Percentiles rank a stretch among this genome's conserved stretches.
phyloP scores from a whole-genome alignment of 805 yeast species.

The Wickerhamiella slavikovae region DNA sequence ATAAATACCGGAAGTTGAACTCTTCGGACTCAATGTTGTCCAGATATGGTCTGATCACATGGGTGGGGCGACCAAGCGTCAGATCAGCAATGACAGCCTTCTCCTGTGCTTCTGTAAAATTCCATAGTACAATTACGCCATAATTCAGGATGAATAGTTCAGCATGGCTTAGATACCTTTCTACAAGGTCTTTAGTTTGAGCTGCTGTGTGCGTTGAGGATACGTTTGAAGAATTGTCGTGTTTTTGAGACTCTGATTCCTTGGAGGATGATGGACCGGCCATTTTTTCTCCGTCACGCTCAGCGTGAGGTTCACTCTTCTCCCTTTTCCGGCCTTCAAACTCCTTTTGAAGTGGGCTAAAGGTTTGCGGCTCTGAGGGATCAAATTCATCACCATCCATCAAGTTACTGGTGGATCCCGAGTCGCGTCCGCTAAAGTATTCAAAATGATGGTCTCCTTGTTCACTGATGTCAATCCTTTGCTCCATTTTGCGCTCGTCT shows the following conservation, averaged over 20 bases:
- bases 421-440: slow-evolving; percentile 51
- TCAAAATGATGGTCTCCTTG: slow-evolving; percentile 83
- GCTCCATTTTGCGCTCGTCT: slow-evolving; percentile 39
- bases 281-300: neutral
- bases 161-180: slow-evolving; percentile 32
- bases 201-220: neutral
- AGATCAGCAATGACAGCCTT: slow-evolving; percentile 84
- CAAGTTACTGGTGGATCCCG: slow-evolving; percentile 29
- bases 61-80: slow-evolving; percentile 34
- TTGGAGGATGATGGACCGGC: neutral
- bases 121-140: slow-evolving; percentile 98
- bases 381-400: slow-evolving; percentile 34
- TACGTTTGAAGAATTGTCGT: neutral
- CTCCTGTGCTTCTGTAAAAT: slow-evolving; percentile 79
- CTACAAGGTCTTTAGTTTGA: slow-evolving; percentile 1
- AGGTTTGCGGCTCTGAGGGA: slow-evolving; percentile 84
- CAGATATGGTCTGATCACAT: slow-evolving; percentile 46
- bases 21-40: slow-evolving; percentile 91
- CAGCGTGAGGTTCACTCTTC: neutral
- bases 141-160: slow-evolving; percentile 79
- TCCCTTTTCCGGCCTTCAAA: neutral
- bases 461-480: slow-evolving; percentile 58
- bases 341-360: slow-evolving; percentile 24
- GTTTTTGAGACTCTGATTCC: neutral
- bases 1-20: slow-evolving; percentile 47